Conservation (phyloP, 805 yeast species). For the Saccharomycopsis babjevae region DNA sequence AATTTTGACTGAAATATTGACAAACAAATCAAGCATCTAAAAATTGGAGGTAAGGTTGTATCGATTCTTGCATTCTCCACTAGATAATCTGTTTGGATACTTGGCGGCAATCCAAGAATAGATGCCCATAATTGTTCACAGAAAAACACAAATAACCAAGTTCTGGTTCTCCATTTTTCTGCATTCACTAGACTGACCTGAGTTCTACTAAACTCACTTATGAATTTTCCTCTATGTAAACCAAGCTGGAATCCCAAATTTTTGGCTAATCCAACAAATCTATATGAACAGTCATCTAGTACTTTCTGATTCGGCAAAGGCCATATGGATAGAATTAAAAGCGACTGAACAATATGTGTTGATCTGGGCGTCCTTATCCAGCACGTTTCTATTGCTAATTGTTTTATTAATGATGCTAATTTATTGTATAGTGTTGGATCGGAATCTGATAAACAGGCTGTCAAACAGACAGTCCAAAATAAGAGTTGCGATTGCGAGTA, state of each 20-base stretch:
- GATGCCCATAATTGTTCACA: conserved; percentile 89
- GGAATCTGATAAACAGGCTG: conserved; percentile 80
- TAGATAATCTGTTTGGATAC: conserved; percentile 71
- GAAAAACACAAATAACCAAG: conserved; percentile 85
- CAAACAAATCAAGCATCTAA: conserved; percentile 61
- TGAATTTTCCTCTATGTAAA: conserved; percentile 83
- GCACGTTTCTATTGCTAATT: conserved; percentile 82
- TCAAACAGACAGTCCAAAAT: conserved; percentile 85
- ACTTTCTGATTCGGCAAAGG: conserved; percentile 90
- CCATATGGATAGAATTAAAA: conserved; percentile 79
- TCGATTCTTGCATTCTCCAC: conserved; percentile 72
- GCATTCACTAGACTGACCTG: conserved; percentile 85
- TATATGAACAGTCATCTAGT: conserved; percentile 80
- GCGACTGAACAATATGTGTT: conserved; percentile 86
- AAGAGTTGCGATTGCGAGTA: conserved; percentile 75
- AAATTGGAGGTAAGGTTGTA: conserved; percentile 50
- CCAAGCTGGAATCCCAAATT: conserved; percentile 79
- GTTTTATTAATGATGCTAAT: conserved; percentile 68
- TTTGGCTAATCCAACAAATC: conserved; percentile 83
- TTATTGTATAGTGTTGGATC: conserved; percentile 74
- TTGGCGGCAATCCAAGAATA: conserved; percentile 77
- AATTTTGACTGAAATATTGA: conserved; percentile 78
- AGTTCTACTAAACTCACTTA: conserved; percentile 80
- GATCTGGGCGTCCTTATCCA: conserved; percentile 91
- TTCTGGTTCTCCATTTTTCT: conserved; percentile 86